Evolutionary conservation across 1,284 basidiomycete species (phyloP).

Genomic region (Apiotrichum mycotoxinovorans): DNA sequence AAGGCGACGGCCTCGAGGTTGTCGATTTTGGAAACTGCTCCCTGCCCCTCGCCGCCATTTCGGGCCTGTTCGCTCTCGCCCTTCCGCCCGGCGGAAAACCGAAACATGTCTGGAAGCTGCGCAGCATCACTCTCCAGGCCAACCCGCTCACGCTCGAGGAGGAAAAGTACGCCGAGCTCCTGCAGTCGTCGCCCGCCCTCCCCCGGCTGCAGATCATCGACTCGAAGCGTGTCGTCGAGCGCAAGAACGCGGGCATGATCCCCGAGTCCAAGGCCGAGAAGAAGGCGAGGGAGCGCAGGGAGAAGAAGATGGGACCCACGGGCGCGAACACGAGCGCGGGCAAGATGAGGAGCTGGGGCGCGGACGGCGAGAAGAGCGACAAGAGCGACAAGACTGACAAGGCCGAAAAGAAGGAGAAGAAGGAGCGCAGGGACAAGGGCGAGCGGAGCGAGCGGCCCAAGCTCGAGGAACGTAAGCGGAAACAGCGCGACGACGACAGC

Average conservation of each 20-base stretch:
- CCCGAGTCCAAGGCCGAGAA: conserved; percentile 31
- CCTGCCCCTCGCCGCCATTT: conserved; percentile 26
- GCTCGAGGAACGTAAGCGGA: background rate
- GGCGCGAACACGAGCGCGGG: conserved; percentile 31
- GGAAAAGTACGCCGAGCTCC: conserved; percentile 32
- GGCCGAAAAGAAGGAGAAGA: conserved; percentile 4
- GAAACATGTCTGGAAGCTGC: conserved; percentile 23
- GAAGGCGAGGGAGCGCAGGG: conserved; percentile 25
- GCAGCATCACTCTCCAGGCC: conserved; percentile 39
- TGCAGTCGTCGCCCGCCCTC: conserved; percentile 30
- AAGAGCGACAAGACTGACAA: conserved; percentile 3
- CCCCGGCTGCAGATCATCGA: conserved; percentile 48
- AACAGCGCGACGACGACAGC: background rate
- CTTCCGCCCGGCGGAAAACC: background rate
- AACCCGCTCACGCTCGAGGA: conserved; percentile 38
- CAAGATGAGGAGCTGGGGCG: conserved; percentile 39
- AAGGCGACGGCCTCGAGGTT: conserved; percentile 42
- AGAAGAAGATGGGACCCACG: conserved; percentile 34
- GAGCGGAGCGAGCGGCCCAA: background rate
- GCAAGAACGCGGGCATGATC: conserved; percentile 35
- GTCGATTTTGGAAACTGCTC: conserved; percentile 47
- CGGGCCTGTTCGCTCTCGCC: conserved; percentile 23
- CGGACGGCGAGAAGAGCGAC: conserved; percentile 4
- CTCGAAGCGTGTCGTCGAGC: conserved; percentile 41
- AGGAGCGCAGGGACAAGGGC: conserved; percentile 1